A percentile compares a stretch with the other conserved stretches of the same genome.
Evolutionary conservation across 2,329 filamentous ascomycete species (phyloP).

Genomic region (Epichloe festucae): DNA sequence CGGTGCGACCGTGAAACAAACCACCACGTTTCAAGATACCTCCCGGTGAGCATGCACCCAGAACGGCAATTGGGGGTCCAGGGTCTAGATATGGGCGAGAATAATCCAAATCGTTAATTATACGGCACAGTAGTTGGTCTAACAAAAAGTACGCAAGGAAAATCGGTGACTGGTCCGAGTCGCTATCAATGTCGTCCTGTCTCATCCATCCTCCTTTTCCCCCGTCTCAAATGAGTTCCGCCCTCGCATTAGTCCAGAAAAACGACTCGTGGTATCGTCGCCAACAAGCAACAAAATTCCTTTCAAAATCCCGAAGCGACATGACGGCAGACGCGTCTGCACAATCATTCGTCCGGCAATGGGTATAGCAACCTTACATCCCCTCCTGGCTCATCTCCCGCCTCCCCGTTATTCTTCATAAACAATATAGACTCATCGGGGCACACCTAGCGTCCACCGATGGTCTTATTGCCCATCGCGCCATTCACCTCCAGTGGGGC

Average conservation of each 20-base stretch:
- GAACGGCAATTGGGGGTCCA: too few relatives aligned
- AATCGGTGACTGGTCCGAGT: not conserved
- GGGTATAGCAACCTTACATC: conserved; percentile 9
- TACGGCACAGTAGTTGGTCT: not conserved
- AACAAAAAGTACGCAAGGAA: not conserved
- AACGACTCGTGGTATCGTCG: conserved; percentile 3
- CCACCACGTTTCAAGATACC: not conserved
- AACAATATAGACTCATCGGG: conserved; percentile 5
- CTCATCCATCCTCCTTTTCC: not conserved
- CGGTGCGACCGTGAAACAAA: not conserved
- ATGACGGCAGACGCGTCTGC: not conserved
- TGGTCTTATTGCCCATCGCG: not conserved
- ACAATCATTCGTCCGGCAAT: conserved; percentile 1
- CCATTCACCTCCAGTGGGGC: conserved; percentile 2
- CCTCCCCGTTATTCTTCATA: conserved; percentile 1
- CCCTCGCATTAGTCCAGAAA: not conserved
- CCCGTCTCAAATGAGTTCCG: not conserved
- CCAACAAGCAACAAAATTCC: not conserved
- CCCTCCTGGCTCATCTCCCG: not conserved
- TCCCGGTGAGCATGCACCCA: too few relatives aligned
- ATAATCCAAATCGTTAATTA: not conserved
- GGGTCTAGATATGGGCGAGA: not conserved
- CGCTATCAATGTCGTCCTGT: not conserved
- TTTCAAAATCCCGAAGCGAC: not conserved
- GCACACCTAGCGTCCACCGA: conserved; percentile 10